Base-by-base conservation (phyloP, 2,329 filamentous ascomycete species). In the Pyrenophora seminiperda region DNA sequence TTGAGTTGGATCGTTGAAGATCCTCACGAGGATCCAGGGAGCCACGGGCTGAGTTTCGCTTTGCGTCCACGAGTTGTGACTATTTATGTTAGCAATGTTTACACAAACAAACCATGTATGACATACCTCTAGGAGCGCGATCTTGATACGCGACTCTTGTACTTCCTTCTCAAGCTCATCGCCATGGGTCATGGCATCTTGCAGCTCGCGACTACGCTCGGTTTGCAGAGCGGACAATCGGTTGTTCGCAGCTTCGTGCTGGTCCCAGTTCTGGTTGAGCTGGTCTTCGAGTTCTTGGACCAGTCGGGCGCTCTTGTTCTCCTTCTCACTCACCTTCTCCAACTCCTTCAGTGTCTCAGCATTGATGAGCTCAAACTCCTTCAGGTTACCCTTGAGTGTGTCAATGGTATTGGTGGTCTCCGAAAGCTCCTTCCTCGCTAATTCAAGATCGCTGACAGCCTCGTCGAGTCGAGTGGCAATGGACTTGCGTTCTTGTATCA, bases 271-370 rank as follows among this genome's bases (percentile, higher is more conserved):
- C 70, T 83, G 90, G 68, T 93, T 92, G 45, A 99, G 85, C 73
- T 99, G 94, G 65, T 97, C 93, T 74, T 99, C 94, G 4, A 99
- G 85, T 75, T 99, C 93, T 71, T 97, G 91, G 7, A 99, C 90
- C 10, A 99, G 80, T 17, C 91, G 86, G 33, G 90, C 89, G 73
- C 94, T 95, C 81, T 96, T 97, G 77, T 91, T 87, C 79, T 95
- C 96, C 75, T 84, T 83, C 13, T 79, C 76, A 17, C 75, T 78
- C 47, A 85, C 76, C 56, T 77, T 77, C 55, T 82, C 79, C 18
- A 87, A 77, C 61, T 84, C 82, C 54, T 79, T 79, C 32, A 83
- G 72, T 45, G 81, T 81, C 52, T 81, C 78, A 41, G 83, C 78
- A 55, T 84, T 79, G 57, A 77, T 71, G 15, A 63, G 53, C 62